Conservation (phyloP, 1,139 yeast genomes). For the Magnusiomyces suaveolens region DNA sequence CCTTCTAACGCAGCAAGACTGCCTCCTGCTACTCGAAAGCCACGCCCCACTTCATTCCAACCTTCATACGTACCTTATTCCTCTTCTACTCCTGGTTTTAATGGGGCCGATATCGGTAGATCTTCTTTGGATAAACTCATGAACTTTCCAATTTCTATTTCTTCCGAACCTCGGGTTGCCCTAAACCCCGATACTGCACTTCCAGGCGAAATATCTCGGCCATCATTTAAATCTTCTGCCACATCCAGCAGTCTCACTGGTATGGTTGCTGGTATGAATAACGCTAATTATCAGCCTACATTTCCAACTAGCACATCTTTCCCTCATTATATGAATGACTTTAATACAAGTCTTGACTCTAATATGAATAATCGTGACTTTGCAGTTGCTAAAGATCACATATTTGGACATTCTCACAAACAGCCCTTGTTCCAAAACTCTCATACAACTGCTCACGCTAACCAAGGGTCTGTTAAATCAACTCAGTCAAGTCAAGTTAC, state of each 20-base stretch:
- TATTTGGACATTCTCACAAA: neutral
- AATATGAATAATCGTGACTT: neutral
- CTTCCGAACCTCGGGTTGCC: conserved; percentile 31
- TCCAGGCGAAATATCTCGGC: conserved; percentile 32
- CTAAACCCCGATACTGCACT: conserved; percentile 30
- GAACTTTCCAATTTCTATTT: conserved; percentile 23
- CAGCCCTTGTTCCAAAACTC: neutral
- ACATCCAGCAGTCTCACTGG: conserved; percentile 3
- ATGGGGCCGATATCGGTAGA: neutral
- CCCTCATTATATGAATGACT: neutral
- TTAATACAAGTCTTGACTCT: neutral
- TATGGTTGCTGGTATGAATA: neutral
- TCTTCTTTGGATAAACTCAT: conserved; percentile 6
- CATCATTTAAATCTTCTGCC: conserved; percentile 13
- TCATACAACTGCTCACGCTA: neutral
- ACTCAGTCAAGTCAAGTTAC: conserved; percentile 2
- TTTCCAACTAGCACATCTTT: neutral
- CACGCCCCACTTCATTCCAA: conserved; percentile 35
- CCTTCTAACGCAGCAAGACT: conserved; percentile 18
- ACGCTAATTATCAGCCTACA: neutral
- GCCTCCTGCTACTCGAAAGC: conserved; percentile 30
- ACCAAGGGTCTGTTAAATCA: neutral
- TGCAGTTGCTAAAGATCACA: neutral
- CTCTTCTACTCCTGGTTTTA: neutral
- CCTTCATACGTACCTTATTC: conserved; percentile 19